Evolutionary conservation across 257 asterid genomes (phyloP).

Genomic region (Fraxinus americana): DNA sequence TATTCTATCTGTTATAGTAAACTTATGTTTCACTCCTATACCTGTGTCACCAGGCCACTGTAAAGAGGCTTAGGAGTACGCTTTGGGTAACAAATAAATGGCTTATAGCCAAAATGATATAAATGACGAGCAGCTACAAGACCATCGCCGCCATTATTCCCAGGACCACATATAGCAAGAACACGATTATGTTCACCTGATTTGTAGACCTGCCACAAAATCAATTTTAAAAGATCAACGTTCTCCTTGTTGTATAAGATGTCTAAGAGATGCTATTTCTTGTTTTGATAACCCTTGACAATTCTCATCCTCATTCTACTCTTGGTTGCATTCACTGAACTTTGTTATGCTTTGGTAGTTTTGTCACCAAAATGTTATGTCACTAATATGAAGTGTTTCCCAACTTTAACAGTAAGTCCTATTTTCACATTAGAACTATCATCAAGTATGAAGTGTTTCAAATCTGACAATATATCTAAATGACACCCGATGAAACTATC

Average conservation of each 20-base stretch:
- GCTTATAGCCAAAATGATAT: conserved; percentile 82
- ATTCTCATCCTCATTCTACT: not conserved
- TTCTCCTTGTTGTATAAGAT: conserved; percentile 9
- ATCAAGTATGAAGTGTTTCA: not conserved
- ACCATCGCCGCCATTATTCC: conserved; percentile 97
- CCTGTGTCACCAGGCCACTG: conserved; percentile 86
- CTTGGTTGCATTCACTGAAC: not conserved
- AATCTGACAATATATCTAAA: not conserved
- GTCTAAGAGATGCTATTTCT: not conserved
- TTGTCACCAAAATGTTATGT: no score
- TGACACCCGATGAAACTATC: not conserved
- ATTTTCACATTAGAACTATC: no score
- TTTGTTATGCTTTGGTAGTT: not conserved
- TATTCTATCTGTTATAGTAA: not conserved
- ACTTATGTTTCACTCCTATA: conserved; percentile 30
- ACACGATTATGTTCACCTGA: conserved; percentile 59
- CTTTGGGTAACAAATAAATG: conserved; percentile 80
- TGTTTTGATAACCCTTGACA: not conserved
- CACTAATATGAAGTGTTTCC: no score
- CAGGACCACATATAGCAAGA: conserved; percentile 91
- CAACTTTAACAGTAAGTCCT: no score
- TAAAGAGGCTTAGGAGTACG: conserved; percentile 78
- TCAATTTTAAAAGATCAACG: not conserved
- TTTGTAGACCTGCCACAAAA: conserved; percentile 63
- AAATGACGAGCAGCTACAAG: conserved; percentile 98